These are phyloP conservation scores for Lipomyces oligophaga DNA, from an alignment of 805 yeast species.

Conservation along the genomic window DNA sequence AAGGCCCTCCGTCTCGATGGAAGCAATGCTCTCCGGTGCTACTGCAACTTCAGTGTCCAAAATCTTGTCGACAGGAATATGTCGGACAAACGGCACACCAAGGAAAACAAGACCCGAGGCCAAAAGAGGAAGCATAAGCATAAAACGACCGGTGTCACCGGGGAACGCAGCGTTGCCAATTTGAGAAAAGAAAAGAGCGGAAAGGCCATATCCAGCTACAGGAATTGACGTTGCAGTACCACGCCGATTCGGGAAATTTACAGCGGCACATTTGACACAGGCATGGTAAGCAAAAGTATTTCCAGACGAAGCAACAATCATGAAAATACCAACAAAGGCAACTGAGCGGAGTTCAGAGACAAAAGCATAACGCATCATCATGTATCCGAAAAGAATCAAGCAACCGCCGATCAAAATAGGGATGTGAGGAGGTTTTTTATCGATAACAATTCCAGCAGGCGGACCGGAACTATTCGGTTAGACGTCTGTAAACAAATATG, in stretches of 20 bases:
- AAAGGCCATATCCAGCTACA: slow-evolving; percentile 67
- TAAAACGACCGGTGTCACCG: slow-evolving; percentile 54
- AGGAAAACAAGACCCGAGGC: slow-evolving; percentile 28
- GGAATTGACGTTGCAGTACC: slow-evolving; percentile 78
- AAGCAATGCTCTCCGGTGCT: slow-evolving; percentile 11
- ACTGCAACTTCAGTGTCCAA: slow-evolving; percentile 17
- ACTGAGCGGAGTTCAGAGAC: slow-evolving; percentile 39
- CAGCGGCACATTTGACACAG: slow-evolving; percentile 68
- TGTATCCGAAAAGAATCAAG: slow-evolving; percentile 53
- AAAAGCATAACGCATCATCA: slow-evolving; percentile 51
- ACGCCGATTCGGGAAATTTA: slow-evolving; percentile 59
- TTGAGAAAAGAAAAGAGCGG: slow-evolving; percentile 64
- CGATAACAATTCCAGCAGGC: slow-evolving; percentile 62
- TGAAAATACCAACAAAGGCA: slow-evolving; percentile 44
- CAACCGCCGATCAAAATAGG: slow-evolving; percentile 46
- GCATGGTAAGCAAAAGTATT: slow-evolving; percentile 63
- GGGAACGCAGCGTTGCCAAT: slow-evolving; percentile 52
- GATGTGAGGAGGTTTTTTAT: slow-evolving; percentile 53
- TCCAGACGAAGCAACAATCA: slow-evolving; percentile 62
- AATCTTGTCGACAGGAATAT: slow-evolving; percentile 20
- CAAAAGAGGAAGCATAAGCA: slow-evolving; percentile 29
- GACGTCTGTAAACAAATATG: too few relatives aligned
- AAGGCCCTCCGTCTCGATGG: slow-evolving; percentile 24
- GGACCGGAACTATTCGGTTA: slow-evolving; percentile 60
- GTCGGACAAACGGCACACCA: slow-evolving; percentile 29